phyloP scores from a whole-genome alignment of 1,139 yeast genomes.

The Nakaseomyces nivariensis region DNA sequence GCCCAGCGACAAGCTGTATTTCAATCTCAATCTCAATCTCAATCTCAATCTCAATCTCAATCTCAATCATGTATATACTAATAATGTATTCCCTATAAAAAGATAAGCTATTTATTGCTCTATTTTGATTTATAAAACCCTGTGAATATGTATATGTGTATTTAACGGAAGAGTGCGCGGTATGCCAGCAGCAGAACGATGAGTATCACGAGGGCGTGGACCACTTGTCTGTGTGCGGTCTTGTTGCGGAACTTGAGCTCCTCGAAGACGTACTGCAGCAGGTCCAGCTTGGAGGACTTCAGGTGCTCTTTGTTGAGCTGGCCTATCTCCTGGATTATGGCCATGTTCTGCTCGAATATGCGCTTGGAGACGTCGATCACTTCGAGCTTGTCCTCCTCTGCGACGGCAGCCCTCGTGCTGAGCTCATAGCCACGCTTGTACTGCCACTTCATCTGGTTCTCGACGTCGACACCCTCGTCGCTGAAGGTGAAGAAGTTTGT shows the following conservation, averaged over 20 bases:
- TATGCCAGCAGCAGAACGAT: conserved; percentile 4
- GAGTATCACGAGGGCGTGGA: conserved; percentile 10
- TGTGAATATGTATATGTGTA: neutral
- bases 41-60: neutral
- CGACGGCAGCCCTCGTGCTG: conserved; percentile 55
- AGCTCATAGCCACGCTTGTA: conserved; percentile 74
- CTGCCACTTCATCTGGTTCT: conserved; percentile 48
- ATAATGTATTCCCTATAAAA: neutral
- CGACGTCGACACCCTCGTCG: conserved; percentile 62
- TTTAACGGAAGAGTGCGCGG: conserved; percentile 1
- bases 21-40: no score
- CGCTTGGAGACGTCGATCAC: conserved; percentile 59
- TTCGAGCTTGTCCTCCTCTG: conserved; percentile 61
- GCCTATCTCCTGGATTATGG: conserved; percentile 57
- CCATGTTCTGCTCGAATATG: conserved; percentile 54
- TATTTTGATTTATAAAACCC: neutral
- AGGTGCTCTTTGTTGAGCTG: conserved; percentile 38
- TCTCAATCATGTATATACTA: neutral
- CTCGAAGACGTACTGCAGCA: conserved; percentile 15
- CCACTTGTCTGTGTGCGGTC: conserved; percentile 12
- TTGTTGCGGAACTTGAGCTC: conserved; percentile 24
- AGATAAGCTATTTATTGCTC: no score
- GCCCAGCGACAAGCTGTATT: neutral
- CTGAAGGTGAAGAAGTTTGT: conserved; percentile 68
- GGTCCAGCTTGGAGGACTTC: neutral